Conservation (phyloP, 768 basidiomycete species). For the Xerocomus brunneocitrinus region DNA sequence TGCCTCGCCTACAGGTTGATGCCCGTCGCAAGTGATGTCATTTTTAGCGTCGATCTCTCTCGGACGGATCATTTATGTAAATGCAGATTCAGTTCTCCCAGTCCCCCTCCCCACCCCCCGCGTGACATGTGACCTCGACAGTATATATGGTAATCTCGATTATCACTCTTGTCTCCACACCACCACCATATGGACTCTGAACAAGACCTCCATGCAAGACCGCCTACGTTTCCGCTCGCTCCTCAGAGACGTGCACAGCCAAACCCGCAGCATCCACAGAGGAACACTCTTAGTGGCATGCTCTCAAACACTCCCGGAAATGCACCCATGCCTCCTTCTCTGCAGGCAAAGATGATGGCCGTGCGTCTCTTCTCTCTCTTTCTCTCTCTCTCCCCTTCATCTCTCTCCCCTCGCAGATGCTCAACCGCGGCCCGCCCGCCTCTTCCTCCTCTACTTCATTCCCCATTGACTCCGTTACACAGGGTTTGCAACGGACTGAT, state of each 20-base stretch:
- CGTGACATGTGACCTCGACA: slow-evolving; percentile 21
- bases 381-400: slow-evolving; percentile 8
- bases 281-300: slow-evolving; percentile 36
- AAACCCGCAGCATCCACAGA: background rate
- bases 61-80: slow-evolving; percentile 4
- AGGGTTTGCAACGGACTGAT: slow-evolving; percentile 37
- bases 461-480: slow-evolving; percentile 39
- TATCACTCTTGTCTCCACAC: slow-evolving; percentile 22
- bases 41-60: background rate
- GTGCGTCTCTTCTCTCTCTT: slow-evolving; percentile 40
- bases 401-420: slow-evolving; percentile 37
- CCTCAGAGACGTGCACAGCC: slow-evolving; percentile 17
- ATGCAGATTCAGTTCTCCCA: too few relatives aligned
- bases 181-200: background rate
- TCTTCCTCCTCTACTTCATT: slow-evolving; percentile 23
- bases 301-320: slow-evolving; percentile 41
- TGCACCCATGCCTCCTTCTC: slow-evolving; percentile 79
- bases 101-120: too few relatives aligned
- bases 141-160: slow-evolving; percentile 36
- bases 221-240: background rate
- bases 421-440: slow-evolving; percentile 35
- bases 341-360: slow-evolving; percentile 93
- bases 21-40: too few relatives aligned
- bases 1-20: too few relatives aligned
- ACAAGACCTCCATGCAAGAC: slow-evolving; percentile 4